Percentiles rank a stretch among this genome's conserved stretches.
Evolutionary conservation across 345 rosid species (phyloP).

Genomic region (Brassica carinata): DNA sequence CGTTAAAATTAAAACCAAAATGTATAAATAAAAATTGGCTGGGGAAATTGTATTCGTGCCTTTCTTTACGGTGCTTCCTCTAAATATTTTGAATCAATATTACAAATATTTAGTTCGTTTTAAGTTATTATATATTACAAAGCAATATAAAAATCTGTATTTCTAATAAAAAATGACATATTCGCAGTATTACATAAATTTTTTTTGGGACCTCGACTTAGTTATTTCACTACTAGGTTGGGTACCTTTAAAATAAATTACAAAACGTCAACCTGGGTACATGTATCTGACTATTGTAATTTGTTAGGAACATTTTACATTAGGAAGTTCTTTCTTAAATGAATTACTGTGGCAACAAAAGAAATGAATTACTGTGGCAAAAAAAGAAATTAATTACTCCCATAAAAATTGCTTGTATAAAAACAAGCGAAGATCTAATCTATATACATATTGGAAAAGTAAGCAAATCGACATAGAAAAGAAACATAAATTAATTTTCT

Average conservation of each 20-base stretch:
- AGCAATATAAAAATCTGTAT: too few species aligned
- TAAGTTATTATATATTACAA: too few species aligned
- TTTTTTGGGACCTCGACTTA: not conserved
- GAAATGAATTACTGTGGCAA: not conserved
- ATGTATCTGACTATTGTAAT: not conserved
- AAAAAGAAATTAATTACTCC: not conserved
- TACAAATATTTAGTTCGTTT: not conserved
- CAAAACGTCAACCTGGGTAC: not conserved
- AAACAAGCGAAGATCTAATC: not conserved
- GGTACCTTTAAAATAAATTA: not conserved
- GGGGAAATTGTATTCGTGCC: not conserved
- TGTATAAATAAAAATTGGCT: not conserved
- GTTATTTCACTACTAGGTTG: not conserved
- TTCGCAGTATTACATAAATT: not conserved
- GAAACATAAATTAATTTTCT: slow-evolving; percentile 3
- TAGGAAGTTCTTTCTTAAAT: not conserved
- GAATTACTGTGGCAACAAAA: not conserved
- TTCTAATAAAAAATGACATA: not conserved
- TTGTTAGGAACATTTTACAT: not conserved
- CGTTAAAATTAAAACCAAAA: too few species aligned
- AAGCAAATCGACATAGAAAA: not conserved
- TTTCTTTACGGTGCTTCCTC: not conserved
- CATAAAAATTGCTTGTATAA: not conserved
- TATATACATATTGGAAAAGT: not conserved
- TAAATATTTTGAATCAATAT: too few species aligned